Evolutionary conservation across 345 rosid genomes (phyloP).

Genomic region (Erucastrum elatum): DNA sequence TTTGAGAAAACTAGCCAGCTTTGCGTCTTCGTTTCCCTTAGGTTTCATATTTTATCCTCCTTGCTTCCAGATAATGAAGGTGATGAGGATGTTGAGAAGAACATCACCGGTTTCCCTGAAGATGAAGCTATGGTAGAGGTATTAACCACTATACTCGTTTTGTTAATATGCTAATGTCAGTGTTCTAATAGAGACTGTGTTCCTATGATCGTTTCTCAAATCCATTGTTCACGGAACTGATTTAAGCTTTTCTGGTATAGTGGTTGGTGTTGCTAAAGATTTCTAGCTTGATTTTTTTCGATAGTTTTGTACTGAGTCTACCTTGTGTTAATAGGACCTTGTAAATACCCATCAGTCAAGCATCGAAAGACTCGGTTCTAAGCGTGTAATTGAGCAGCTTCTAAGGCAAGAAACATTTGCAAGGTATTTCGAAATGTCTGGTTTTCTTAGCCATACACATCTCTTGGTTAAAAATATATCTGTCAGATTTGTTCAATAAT

Average conservation of each 20-base stretch:
- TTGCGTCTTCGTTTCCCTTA: conserved; percentile 6
- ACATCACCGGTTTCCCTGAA: conserved; percentile 38
- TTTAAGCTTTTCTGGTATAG: not conserved
- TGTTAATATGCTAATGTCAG: not conserved
- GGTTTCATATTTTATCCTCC: not conserved
- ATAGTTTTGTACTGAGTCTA: conserved; percentile 10
- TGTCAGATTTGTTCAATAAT: not conserved
- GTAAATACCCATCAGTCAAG: conserved; percentile 37
- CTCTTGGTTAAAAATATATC: not conserved
- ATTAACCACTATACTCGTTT: conserved; percentile 15
- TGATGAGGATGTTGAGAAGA: conserved; percentile 48
- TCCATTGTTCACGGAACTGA: not conserved
- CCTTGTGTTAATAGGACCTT: conserved; percentile 30
- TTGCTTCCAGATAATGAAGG: conserved; percentile 50
- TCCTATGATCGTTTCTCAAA: not conserved
- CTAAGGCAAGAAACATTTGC: conserved; percentile 79
- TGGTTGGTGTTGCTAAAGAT: not conserved
- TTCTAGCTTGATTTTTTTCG: not conserved
- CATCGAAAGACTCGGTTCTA: conserved; percentile 37
- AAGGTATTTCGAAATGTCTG: conserved; percentile 51
- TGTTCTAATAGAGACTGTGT: not conserved
- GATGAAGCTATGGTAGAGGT: conserved; percentile 45
- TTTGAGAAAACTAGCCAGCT: not conserved
- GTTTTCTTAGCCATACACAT: not conserved
- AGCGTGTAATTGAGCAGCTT: conserved; percentile 71